phyloP scores from a whole-genome alignment of 1,284 basidiomycete genomes.

The Sporisorium exsertum region DNA sequence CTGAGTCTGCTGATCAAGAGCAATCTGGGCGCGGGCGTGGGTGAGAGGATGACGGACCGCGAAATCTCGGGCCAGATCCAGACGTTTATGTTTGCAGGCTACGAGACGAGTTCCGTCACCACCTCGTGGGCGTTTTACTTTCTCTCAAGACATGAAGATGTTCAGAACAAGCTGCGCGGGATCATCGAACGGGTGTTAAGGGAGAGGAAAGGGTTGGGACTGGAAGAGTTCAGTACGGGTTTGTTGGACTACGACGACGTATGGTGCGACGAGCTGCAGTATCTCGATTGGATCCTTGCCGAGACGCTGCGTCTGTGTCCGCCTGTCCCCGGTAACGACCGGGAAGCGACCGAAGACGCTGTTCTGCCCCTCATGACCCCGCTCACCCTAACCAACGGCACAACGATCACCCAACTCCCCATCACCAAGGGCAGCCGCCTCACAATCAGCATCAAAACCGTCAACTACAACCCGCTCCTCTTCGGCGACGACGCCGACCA shows the following conservation, averaged over 20 bases:
- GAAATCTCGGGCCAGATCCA: slow-evolving; percentile 82
- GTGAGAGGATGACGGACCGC: slow-evolving; percentile 75
- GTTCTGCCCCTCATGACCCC: slow-evolving; percentile 57
- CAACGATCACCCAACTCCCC: slow-evolving; percentile 40
- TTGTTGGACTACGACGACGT: slow-evolving; percentile 47
- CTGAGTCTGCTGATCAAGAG: slow-evolving; percentile 36
- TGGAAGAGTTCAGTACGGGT: slow-evolving; percentile 31
- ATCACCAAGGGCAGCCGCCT: slow-evolving; percentile 54
- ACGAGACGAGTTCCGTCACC: slow-evolving; percentile 82
- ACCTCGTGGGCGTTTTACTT: slow-evolving; percentile 81
- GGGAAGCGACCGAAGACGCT: slow-evolving; percentile 46
- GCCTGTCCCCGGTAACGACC: slow-evolving; percentile 58
- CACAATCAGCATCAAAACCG: slow-evolving; percentile 57
- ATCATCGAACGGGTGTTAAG: slow-evolving; percentile 3
- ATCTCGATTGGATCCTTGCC: slow-evolving; percentile 56
- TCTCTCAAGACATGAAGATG: slow-evolving; percentile 76
- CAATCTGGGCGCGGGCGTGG: slow-evolving; percentile 32
- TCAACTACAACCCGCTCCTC: slow-evolving; percentile 51
- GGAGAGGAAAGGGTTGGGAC: slow-evolving; percentile 35
- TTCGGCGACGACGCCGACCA: slow-evolving; percentile 59
- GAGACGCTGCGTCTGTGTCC: slow-evolving; percentile 61
- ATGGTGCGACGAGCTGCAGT: slow-evolving; percentile 48
- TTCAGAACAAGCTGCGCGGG: slow-evolving; percentile 72
- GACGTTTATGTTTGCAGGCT: slow-evolving; percentile 83
- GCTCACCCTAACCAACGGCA: slow-evolving; percentile 69